Percentiles rank a stretch among this genome's conserved stretches.
These are phyloP conservation scores for Fusarium oligoseptatum DNA, from an alignment of 2,329 filamentous ascomycete species.

Conservation along the genomic window DNA sequence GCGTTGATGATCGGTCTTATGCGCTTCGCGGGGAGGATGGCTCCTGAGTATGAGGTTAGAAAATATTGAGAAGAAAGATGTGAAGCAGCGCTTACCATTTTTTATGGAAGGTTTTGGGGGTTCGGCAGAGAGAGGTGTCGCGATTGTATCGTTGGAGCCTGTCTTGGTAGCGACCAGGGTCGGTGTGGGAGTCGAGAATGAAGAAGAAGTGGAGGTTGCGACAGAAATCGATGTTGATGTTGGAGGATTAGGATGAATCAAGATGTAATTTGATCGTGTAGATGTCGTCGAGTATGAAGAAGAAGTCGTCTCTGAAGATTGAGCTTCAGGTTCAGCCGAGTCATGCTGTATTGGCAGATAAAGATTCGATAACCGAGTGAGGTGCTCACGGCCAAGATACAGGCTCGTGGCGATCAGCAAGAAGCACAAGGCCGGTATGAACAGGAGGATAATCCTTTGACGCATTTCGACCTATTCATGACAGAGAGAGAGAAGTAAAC, in stretches of 20 bases:
- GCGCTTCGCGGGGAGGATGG: constrained; percentile 31
- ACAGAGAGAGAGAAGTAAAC: neutral
- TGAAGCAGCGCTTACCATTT: neutral
- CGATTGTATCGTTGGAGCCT: neutral
- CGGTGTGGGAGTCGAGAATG: constrained; percentile 2
- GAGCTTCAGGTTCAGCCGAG: neutral
- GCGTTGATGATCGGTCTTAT: constrained; percentile 47
- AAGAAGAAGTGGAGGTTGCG: constrained; percentile 1
- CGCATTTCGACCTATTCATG: constrained; percentile 31
- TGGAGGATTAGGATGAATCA: constrained; percentile 1
- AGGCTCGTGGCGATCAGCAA: constrained; percentile 31
- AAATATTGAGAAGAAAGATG: neutral
- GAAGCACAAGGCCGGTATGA: constrained; percentile 36
- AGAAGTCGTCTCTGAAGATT: neutral
- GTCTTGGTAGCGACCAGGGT: neutral
- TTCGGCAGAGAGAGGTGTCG: neutral
- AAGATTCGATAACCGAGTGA: constrained; percentile 33
- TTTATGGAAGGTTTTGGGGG: neutral
- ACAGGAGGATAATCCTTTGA: constrained; percentile 35
- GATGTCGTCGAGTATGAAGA: neutral
- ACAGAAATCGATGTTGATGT: neutral
- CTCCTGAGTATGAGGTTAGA: constrained; percentile 49
- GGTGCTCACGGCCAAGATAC: constrained; percentile 42
- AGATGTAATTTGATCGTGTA: constrained; percentile 6
- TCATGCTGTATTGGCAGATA: constrained; percentile 27